Conservation (phyloP, 2,329 filamentous ascomycete genomes). For the Zasmidium angulare region DNA sequence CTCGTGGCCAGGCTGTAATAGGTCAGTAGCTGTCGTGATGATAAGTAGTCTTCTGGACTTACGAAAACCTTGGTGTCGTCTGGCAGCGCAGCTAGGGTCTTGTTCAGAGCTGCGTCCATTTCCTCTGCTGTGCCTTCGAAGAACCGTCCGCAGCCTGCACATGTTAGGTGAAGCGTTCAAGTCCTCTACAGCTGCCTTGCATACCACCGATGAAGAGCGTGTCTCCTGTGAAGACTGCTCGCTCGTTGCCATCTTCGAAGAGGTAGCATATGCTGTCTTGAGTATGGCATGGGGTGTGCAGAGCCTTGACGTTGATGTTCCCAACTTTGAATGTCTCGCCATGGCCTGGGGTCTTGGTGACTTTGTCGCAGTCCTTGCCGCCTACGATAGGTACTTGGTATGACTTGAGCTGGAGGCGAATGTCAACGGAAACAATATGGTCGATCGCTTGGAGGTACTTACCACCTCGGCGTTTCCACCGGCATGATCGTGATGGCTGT, state of each 20-base stretch:
- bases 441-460: conserved; percentile 29
- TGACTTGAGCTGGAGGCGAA: conserved; percentile 51
- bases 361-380: conserved; percentile 79
- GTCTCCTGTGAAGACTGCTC: conserved; percentile 90
- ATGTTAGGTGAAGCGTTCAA: neutral
- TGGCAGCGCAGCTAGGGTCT: conserved; percentile 74
- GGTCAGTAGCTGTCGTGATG: neutral
- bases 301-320: conserved; percentile 74
- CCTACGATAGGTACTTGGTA: conserved; percentile 77
- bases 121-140: conserved; percentile 87
- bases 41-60: conserved; percentile 37
- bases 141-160: conserved; percentile 82
- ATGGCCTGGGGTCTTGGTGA: conserved; percentile 74
- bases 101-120: conserved; percentile 92
- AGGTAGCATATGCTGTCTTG: conserved; percentile 98
- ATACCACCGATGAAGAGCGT: conserved; percentile 90
- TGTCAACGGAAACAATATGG: neutral
- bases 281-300: conserved; percentile 98
- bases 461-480: conserved; percentile 86
- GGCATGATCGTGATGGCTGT: conserved; percentile 88
- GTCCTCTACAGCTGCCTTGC: conserved; percentile 15
- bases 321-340: conserved; percentile 80
- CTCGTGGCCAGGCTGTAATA: conserved; percentile 78
- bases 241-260: conserved; percentile 75
- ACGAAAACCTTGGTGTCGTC: conserved; percentile 92